Conservation (phyloP, 495 filamentous ascomycete species). For the Aspergillus olivimuriae region DNA sequence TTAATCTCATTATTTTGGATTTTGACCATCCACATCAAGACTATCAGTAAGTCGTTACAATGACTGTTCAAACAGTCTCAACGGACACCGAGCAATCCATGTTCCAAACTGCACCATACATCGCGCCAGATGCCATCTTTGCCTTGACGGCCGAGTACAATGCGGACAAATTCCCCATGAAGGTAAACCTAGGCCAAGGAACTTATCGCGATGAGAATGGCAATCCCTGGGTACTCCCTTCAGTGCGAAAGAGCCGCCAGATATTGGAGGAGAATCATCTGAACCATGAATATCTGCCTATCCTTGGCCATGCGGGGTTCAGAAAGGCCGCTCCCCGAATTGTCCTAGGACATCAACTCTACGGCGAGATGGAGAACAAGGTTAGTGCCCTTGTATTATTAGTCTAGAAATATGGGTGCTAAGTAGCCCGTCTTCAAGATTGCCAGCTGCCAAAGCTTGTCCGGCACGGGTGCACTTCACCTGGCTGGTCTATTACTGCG, state of each 20-base stretch:
- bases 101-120: constrained; percentile 17
- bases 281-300: constrained; percentile 34
- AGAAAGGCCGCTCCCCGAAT: constrained; percentile 16
- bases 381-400: constrained; percentile 7
- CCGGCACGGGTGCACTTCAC: constrained; percentile 80
- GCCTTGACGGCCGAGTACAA: constrained; percentile 26
- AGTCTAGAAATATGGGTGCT: constrained; percentile 8
- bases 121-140: constrained; percentile 33
- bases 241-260: constrained; percentile 19
- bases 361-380: constrained; percentile 5
- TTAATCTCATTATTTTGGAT: too few species aligned
- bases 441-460: constrained; percentile 59
- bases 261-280: constrained; percentile 7
- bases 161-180: constrained; percentile 20
- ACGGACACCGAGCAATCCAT: too few species aligned
- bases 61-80: too few species aligned
- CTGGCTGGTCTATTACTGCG: constrained; percentile 70
- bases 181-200: constrained; percentile 33
- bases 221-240: constrained; percentile 36
- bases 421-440: constrained; percentile 9
- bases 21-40: too few species aligned
- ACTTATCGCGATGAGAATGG: constrained; percentile 35
- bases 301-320: constrained; percentile 24
- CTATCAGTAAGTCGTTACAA: too few species aligned
- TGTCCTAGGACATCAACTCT: constrained; percentile 16